phyloP scores from a whole-genome alignment of 2,329 filamentous ascomycete genomes.

The Neoscytalidium dimidiatum region DNA sequence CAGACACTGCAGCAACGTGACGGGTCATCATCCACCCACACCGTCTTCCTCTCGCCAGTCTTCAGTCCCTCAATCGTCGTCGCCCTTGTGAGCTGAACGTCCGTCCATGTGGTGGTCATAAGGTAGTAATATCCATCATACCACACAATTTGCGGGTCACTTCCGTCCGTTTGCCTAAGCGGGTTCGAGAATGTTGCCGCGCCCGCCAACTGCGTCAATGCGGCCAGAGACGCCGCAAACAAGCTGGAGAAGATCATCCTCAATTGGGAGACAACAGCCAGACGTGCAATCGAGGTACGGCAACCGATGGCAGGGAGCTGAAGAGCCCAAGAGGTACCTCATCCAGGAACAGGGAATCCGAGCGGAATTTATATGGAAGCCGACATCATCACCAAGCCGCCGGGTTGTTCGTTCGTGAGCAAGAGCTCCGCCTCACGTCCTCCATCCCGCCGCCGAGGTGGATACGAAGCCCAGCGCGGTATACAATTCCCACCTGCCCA shows the following conservation, averaged over 20 bases:
- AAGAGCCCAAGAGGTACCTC: neutral
- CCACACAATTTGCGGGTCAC: constrained; percentile 57
- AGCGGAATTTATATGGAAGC: neutral
- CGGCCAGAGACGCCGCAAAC: neutral
- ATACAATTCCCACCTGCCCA: neutral
- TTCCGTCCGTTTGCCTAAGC: constrained; percentile 51
- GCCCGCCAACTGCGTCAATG: neutral
- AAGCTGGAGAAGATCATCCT: neutral
- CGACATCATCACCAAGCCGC: neutral
- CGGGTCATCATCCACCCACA: constrained; percentile 52
- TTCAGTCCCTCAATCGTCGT: constrained; percentile 59
- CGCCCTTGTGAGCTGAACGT: constrained; percentile 56
- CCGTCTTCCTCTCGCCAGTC: constrained; percentile 51
- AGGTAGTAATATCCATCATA: constrained; percentile 59
- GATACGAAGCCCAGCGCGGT: neutral
- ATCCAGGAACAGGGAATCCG: neutral
- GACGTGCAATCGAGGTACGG: neutral
- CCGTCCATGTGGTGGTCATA: constrained; percentile 57
- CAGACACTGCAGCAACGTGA: constrained; percentile 58
- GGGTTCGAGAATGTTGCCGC: constrained; percentile 54
- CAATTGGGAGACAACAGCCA: neutral
- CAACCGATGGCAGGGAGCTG: too few species aligned
- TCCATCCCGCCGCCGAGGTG: neutral
- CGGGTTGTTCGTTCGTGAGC: neutral
- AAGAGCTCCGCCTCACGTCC: neutral